phyloP scores from a whole-genome alignment of 345 rosid genomes.

The Toxicodendron radicans region DNA sequence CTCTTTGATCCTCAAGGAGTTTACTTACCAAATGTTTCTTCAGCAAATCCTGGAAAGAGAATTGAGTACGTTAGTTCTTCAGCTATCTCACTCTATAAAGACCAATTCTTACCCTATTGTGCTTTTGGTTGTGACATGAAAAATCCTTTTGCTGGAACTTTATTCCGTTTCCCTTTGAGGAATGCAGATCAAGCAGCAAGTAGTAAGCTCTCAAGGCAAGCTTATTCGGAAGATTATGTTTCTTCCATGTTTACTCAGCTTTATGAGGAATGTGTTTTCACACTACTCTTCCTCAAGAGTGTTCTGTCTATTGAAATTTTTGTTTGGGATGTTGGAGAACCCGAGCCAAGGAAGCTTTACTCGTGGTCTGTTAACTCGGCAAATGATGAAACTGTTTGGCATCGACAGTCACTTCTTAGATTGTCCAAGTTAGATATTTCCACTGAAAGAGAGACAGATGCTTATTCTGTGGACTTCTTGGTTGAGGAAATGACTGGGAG shows the following conservation, averaged over 20 bases:
- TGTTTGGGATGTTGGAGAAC: constrained; percentile 69
- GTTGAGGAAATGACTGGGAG: constrained; percentile 51
- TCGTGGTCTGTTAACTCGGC: constrained; percentile 52
- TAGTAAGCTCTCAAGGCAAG: constrained; percentile 91
- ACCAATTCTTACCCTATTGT: constrained; percentile 84
- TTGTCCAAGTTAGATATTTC: constrained; percentile 51
- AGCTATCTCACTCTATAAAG: constrained; percentile 60
- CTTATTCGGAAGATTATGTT: constrained; percentile 60
- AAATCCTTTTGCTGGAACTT: constrained; percentile 66
- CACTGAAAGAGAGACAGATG: constrained; percentile 56
- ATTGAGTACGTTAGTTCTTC: constrained; percentile 77
- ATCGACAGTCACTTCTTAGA: constrained; percentile 72
- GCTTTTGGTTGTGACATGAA: constrained; percentile 94
- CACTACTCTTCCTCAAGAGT: constrained; percentile 80
- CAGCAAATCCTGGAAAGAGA: constrained; percentile 92
- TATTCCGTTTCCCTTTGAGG: constrained; percentile 92
- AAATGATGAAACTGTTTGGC: constrained; percentile 56
- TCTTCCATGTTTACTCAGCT: constrained; percentile 72
- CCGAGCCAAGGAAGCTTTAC: constrained; percentile 69
- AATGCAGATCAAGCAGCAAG: constrained; percentile 65
- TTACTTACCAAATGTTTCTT: constrained; percentile 79
- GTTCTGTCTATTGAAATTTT: constrained; percentile 75
- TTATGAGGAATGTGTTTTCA: constrained; percentile 73
- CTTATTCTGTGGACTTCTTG: constrained; percentile 66
- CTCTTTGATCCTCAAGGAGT: constrained; percentile 89